These are phyloP conservation scores for Ophiostoma triangulosporum DNA, from an alignment of 2,329 filamentous ascomycete genomes.

Conservation along the genomic window DNA sequence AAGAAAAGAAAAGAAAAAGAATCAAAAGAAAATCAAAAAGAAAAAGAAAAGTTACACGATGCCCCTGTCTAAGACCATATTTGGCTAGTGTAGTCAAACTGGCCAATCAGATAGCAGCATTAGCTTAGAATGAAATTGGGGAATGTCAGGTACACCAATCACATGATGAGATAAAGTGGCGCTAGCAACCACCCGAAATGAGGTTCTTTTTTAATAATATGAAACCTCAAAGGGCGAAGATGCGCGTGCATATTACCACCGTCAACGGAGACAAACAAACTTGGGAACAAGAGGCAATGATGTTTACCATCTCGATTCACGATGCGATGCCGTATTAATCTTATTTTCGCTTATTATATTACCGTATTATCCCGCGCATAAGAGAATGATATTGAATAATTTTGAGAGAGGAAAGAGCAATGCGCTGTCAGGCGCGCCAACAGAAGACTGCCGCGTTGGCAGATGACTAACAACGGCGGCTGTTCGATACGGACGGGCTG, in stretches of 20 bases:
- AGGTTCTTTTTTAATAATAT: no score
- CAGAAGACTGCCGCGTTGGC: not conserved
- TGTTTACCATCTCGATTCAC: no score
- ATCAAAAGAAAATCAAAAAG: not conserved
- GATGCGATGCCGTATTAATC: no score
- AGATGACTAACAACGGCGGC: not conserved
- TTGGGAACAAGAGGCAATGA: not conserved
- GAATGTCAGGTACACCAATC: not conserved
- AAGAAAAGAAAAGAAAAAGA: not conserved
- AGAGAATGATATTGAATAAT: not conserved
- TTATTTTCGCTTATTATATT: no score
- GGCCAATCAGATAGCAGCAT: not conserved
- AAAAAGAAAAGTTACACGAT: not conserved
- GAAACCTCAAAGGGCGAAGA: not conserved
- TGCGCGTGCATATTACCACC: no score
- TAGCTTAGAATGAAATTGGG: not conserved
- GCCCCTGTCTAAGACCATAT: not conserved
- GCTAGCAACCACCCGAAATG: slow-evolving; percentile 10
- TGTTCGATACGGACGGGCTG: no score
- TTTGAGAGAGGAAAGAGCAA: not conserved
- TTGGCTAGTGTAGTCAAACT: not conserved
- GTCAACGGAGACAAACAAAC: no score
- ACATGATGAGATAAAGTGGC: not conserved
- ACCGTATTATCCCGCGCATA: no score
- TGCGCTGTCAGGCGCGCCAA: not conserved